A percentile compares a stretch with the other conserved stretches of the same genome.
phyloP scores from a whole-genome alignment of 1,284 basidiomycete genomes.

The Papiliotrema fonsecae region DNA sequence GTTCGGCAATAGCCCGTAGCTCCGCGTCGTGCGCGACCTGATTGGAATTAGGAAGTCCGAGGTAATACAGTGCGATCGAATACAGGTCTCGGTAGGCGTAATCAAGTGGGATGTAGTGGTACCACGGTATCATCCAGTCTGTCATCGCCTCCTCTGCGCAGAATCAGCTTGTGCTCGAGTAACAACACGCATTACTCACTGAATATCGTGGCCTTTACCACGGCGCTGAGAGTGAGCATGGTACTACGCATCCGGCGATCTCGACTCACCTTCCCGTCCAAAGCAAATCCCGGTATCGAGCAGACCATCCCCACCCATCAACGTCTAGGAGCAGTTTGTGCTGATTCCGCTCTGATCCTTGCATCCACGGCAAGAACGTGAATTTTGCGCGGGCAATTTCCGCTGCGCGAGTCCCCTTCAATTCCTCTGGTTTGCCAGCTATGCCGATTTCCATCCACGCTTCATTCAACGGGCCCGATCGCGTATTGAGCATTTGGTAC shows the following conservation, averaged over 20 bases:
- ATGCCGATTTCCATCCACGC: not conserved
- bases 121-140: conserved; percentile 10
- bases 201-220: conserved; percentile 6
- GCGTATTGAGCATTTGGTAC: no score
- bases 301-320: conserved; percentile 11
- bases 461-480: no score
- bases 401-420: not conserved
- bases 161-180: no score
- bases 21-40: conserved; percentile 4
- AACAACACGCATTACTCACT: no score
- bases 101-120: conserved; percentile 8
- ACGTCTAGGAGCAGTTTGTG: conserved; percentile 8
- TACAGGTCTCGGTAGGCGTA: conserved; percentile 7
- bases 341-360: not conserved
- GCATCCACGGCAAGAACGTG: not conserved
- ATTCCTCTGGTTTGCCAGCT: not conserved
- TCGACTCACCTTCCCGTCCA: conserved; percentile 1
- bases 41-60: conserved; percentile 1
- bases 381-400: not conserved
- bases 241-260: no score
- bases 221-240: conserved; percentile 4
- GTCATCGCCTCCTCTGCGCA: conserved; percentile 5
- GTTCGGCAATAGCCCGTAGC: conserved; percentile 1
- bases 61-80: conserved; percentile 6
- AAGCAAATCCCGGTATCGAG: conserved; percentile 2